A percentile compares a stretch with the other conserved stretches of the same genome.
These are phyloP conservation scores for Neophaeococcomyces mojaviensis DNA, from an alignment of 2,329 filamentous ascomycete species.

Conservation along the genomic window DNA sequence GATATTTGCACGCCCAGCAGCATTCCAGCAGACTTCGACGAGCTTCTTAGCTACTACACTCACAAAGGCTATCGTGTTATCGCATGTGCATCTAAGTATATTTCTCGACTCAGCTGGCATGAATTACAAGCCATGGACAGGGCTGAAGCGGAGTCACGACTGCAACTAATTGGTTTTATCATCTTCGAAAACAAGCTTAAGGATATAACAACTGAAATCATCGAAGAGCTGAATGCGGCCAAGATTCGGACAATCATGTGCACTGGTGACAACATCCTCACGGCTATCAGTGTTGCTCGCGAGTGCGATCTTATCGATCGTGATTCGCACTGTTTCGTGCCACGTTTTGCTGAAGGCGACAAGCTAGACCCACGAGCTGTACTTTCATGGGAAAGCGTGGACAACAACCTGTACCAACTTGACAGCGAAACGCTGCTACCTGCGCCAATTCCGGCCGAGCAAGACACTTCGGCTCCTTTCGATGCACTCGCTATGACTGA, in stretches of 20 bases:
- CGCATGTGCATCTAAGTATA: slow-evolving; percentile 82
- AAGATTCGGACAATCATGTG: slow-evolving; percentile 92
- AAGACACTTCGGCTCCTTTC: slow-evolving; percentile 77
- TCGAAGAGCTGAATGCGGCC: slow-evolving; percentile 73
- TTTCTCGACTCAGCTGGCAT: slow-evolving; percentile 83
- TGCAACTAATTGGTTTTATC: slow-evolving; percentile 92
- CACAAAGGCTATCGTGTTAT: slow-evolving; percentile 96
- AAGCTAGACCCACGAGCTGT: slow-evolving; percentile 64
- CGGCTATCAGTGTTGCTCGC: slow-evolving; percentile 87
- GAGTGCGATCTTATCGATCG: slow-evolving; percentile 78
- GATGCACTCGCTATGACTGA: slow-evolving; percentile 74
- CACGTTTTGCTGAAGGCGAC: slow-evolving; percentile 74
- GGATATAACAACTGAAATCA: slow-evolving; percentile 69
- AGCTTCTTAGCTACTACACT: slow-evolving; percentile 81
- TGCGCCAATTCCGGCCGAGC: slow-evolving; percentile 60
- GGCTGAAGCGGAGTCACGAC: slow-evolving; percentile 69
- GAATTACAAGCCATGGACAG: slow-evolving; percentile 92
- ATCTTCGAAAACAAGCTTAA: slow-evolving; percentile 99
- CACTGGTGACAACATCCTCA: slow-evolving; percentile 95
- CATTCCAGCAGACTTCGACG: slow-evolving; percentile 82
- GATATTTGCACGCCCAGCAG: slow-evolving; percentile 81
- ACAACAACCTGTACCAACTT: slow-evolving; percentile 69
- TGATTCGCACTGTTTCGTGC: slow-evolving; percentile 83
- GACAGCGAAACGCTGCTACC: slow-evolving; percentile 73
- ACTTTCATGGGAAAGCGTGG: slow-evolving; percentile 89